Base-by-base conservation (phyloP, 441 rosid species). In the Omphalea diandra region DNA sequence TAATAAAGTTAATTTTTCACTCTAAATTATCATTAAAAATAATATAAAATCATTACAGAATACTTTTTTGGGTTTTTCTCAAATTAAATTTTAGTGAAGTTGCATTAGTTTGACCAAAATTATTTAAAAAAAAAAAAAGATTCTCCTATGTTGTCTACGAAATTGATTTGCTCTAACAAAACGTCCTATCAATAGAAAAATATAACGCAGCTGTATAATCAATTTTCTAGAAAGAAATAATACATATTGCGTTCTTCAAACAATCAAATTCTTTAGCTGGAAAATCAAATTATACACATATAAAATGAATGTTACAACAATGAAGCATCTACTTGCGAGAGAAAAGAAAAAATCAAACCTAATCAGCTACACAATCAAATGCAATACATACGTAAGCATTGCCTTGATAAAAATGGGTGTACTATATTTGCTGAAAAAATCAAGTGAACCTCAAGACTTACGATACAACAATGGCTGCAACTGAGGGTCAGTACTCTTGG, bases 391-490 rank as follows among this genome's bases (percentile, higher is more conserved):
- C 38, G 12, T 8, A 46, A 7, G 38, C 33, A 35, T 27, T 35
- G 67, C 77, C 72, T 60, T 29, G 40, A 14, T 40, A 76, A 72
- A 77, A 77, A 66, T 55, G 18, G 67, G 79, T 73, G 5, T 38
- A 36, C 6, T 24, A 32, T 49, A 27, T 29, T 31, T 20, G 35
- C 65, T 27, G n/a, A 26, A 70, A 66, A 54, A 27, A 61, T 32
- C 27, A 53, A 68, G 61, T 46, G 18, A 67, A 20, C 26, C 65
- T 83, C 81, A 82, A 11, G 81, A 66, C 64, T 80, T 81, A 40
- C 74, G 78, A 17, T 73, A 72, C 75, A 90, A 69, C 65, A 88
- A 76, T 46, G 95, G 93, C 77, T 83, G 90, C 78, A 71, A 32
- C n/a, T 79, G 78, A 68, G 93, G 82, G 57, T 83, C 83, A 1